Evolutionary conservation across 1,284 basidiomycete species (phyloP).

Genomic region (Ceratobasidium sp.): DNA sequence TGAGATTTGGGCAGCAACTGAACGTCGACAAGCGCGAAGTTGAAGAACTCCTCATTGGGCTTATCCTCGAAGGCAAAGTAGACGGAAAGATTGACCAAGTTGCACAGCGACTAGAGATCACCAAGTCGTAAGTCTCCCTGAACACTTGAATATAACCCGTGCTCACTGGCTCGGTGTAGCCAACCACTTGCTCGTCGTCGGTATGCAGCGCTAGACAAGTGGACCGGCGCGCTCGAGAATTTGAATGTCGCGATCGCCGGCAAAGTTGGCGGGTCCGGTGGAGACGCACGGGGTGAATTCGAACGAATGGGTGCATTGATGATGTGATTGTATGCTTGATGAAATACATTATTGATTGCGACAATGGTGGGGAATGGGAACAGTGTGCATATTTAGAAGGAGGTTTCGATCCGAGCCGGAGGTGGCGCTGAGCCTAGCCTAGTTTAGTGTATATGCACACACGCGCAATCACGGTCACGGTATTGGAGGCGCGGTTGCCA

Average conservation of each 20-base stretch:
- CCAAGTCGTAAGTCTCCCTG: slow-evolving; percentile 70
- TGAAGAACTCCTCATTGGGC: slow-evolving; percentile 89
- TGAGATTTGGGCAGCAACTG: slow-evolving; percentile 70
- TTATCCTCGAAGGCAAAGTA: slow-evolving; percentile 95
- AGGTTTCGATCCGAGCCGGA: no score
- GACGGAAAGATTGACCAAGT: slow-evolving; percentile 97
- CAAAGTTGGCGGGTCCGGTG: slow-evolving; percentile 55
- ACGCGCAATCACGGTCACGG: no score
- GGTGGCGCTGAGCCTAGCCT: no score
- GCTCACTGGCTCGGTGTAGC: slow-evolving; percentile 52
- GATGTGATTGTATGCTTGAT: slow-evolving; percentile 5
- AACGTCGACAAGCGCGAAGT: slow-evolving; percentile 88
- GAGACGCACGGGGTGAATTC: slow-evolving; percentile 29
- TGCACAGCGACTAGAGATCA: slow-evolving; percentile 87
- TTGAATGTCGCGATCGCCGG: slow-evolving; percentile 73
- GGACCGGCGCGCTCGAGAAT: slow-evolving; percentile 76
- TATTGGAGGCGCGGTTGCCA: no score
- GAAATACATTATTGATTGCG: no score
- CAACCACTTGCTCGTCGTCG: slow-evolving; percentile 83
- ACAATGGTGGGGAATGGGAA: no score
- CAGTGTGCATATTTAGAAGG: no score
- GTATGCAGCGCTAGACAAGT: slow-evolving; percentile 80
- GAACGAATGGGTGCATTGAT: slow-evolving; percentile 25
- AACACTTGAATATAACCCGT: neutral
- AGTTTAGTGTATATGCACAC: no score